Base-by-base conservation (phyloP, 2,329 filamentous ascomycete genomes). In the Microdochium trichocladiopsis region DNA sequence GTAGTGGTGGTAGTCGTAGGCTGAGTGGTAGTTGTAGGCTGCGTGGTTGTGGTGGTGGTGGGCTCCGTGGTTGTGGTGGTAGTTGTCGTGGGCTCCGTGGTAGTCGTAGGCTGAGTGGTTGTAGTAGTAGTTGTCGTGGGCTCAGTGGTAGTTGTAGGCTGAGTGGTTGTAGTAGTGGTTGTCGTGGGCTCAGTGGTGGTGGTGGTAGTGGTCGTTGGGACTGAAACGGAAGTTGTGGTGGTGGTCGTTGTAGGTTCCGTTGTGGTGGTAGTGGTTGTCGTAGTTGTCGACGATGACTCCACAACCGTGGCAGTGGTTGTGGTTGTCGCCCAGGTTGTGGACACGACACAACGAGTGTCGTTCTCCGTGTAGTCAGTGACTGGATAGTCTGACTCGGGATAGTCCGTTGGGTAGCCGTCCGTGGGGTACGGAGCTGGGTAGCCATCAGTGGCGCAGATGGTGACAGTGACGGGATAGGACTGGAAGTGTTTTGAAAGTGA, bases 1-100 rank as follows among this genome's bases (percentile, higher is more conserved):
- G 55, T 48, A 4, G 54, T 57, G 1, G 53, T 52, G 18, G 52
- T 55, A 11, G 54, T 54, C 14, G 37, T 31, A 18, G 55, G 60
- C 28, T 53, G 50, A 11, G 56, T 58, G 2, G 55, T 58, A 10
- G 59, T 60, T 49, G 47, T 57, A 57, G 54, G 55, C 55, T 55
- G 54, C 12, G 53, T 54, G 12, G 53, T 55, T 3, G 56, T 58
- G 10, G 57, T 54, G 2, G 56, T 58, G 18, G 50, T 52, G 3
- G 55, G 59, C 52, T 18, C 18, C 23, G 25, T 8, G 9, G 37
- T 45, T 2, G 55, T 57, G 21, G 55, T 55, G 12, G 54, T 55
- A 11, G 57, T 53, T 3, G 48, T 47, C 2, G 51, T 53, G 8
- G 59, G 61, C 23, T 52, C 53, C 8, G 54, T 63, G 43, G 58